Evolutionary conservation across 2,329 filamentous ascomycete genomes (phyloP).

Genomic region (Colletotrichum gigasporum): DNA sequence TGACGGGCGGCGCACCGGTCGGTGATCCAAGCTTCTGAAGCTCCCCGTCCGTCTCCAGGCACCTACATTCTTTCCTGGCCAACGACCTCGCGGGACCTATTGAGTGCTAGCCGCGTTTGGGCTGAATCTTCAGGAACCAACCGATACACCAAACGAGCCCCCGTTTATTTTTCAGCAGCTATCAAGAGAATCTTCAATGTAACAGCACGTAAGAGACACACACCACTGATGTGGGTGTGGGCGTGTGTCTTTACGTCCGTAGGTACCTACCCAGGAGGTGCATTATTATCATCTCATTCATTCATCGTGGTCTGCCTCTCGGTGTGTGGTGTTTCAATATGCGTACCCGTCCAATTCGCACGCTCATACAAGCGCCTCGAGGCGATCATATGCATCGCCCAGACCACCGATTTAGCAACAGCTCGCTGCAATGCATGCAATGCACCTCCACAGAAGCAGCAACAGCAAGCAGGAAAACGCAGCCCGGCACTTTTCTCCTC

Average conservation of each 20-base stretch:
- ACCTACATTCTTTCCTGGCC: slow-evolving; percentile 13
- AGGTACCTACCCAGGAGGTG: too few relatives aligned
- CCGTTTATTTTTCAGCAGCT: neutral
- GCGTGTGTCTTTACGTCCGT: neutral
- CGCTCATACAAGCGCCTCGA: neutral
- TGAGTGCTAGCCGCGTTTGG: neutral
- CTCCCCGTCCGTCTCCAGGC: neutral
- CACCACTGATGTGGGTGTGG: too few relatives aligned
- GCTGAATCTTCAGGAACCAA: neutral
- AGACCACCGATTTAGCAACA: neutral
- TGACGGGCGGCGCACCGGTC: neutral
- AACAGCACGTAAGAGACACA: too few relatives aligned
- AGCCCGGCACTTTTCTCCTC: neutral
- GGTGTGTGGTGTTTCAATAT: too few relatives aligned
- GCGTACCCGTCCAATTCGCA: neutral
- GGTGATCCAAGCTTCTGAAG: neutral
- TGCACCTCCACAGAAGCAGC: neutral
- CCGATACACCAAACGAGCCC: neutral
- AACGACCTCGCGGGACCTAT: neutral
- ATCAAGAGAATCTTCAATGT: neutral
- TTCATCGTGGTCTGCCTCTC: neutral
- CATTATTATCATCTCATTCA: too few relatives aligned
- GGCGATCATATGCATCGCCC: neutral
- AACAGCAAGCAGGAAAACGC: too few relatives aligned
- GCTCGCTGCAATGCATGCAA: slow-evolving; percentile 2